Conservation (phyloP, 352 stramenopile genomes). For the Pythium angustatum region DNA sequence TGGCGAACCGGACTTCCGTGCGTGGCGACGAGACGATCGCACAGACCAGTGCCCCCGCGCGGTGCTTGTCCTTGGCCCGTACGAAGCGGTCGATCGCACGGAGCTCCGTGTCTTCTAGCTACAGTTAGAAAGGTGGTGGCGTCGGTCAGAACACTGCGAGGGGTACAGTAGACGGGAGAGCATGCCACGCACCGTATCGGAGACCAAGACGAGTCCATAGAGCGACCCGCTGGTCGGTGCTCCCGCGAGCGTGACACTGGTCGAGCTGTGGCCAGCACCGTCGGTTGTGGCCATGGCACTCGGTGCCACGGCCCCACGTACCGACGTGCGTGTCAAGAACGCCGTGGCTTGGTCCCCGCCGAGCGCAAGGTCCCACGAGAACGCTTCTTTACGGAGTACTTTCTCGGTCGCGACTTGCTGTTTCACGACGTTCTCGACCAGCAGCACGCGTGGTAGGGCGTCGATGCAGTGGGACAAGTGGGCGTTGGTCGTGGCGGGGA, state of each 20-base stretch:
- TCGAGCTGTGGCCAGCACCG: background rate
- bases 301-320: background rate
- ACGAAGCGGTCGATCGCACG: slow-evolving; percentile 54
- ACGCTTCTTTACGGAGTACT: slow-evolving; percentile 57
- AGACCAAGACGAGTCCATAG: slow-evolving; percentile 64
- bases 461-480: slow-evolving; percentile 58
- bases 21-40: slow-evolving; percentile 45
- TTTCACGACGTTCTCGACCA: slow-evolving; percentile 56
- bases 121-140: too few relatives aligned
- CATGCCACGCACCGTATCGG: slow-evolving; percentile 42
- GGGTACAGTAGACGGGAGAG: too few relatives aligned
- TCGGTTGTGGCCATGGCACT: background rate
- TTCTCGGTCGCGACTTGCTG: slow-evolving; percentile 64
- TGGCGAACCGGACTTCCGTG: slow-evolving; percentile 46
- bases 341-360: slow-evolving; percentile 57
- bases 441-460: slow-evolving; percentile 56
- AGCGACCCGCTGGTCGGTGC: slow-evolving; percentile 1
- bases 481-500: slow-evolving; percentile 59
- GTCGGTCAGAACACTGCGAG: too few relatives aligned
- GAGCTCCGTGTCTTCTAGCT: slow-evolving; percentile 56
- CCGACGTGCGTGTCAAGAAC: slow-evolving; percentile 42
- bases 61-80: slow-evolving; percentile 39
- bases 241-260: slow-evolving; percentile 4
- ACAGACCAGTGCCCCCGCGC: slow-evolving; percentile 42
- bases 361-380: slow-evolving; percentile 69